These are phyloP conservation scores for Epicoccum sorghinum DNA, from an alignment of 2,329 filamentous ascomycete species.

Conservation along the genomic window DNA sequence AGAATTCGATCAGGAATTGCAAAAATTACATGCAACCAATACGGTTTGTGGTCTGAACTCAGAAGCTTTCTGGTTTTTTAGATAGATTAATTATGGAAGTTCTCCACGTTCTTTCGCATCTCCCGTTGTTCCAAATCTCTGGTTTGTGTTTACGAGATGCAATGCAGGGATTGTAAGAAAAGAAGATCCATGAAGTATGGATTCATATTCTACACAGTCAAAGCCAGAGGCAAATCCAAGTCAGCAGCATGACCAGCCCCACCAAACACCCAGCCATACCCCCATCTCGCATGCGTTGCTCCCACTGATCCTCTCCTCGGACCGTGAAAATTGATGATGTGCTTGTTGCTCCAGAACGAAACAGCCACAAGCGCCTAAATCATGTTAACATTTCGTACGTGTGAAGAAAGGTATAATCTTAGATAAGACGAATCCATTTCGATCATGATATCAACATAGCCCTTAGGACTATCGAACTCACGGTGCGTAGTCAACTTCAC, in stretches of 20 bases:
- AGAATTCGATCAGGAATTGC: no score
- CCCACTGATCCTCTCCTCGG: no score
- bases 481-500: not conserved
- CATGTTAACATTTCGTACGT: not conserved
- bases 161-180: no score
- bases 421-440: not conserved
- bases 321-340: no score
- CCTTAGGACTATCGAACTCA: conserved; percentile 30
- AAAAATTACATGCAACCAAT: no score
- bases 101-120: no score
- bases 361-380: not conserved
- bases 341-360: not conserved
- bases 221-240: not conserved
- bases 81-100: no score
- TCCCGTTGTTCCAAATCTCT: no score
- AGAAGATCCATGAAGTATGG: no score
- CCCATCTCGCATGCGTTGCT: not conserved
- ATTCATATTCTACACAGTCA: not conserved
- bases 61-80: no score
- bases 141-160: no score
- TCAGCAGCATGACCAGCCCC: not conserved
- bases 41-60: no score
- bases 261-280: not conserved
- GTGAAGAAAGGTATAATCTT: not conserved
- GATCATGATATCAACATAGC: not conserved